Evolutionary conservation across 2,329 filamentous ascomycete genomes (phyloP).

Genomic region (Orbilia quercus): DNA sequence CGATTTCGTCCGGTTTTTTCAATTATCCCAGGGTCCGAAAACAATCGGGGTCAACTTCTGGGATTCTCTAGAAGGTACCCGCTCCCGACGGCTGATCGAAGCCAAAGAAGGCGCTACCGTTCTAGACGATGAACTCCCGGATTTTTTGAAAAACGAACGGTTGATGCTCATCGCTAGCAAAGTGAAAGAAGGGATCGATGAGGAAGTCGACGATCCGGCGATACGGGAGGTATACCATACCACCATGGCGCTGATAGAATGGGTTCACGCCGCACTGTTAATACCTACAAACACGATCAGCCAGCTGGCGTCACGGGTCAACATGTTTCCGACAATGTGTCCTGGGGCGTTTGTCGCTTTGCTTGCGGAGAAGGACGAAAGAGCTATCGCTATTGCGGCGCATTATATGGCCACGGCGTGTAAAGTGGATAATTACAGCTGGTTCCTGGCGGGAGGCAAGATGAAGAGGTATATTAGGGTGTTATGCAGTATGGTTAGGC

Average conservation of each 20-base stretch:
- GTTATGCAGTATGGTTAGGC: slow-evolving; percentile 47
- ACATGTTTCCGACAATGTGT: slow-evolving; percentile 52
- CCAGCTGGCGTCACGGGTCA: slow-evolving; percentile 37
- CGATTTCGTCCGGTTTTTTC: slow-evolving; percentile 48
- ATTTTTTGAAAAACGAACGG: slow-evolving; percentile 42
- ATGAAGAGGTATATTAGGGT: slow-evolving; percentile 54
- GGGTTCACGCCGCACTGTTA: slow-evolving; percentile 50
- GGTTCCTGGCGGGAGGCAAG: slow-evolving; percentile 51
- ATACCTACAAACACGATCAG: slow-evolving; percentile 24
- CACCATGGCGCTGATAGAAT: slow-evolving; percentile 51
- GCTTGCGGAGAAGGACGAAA: slow-evolving; percentile 39
- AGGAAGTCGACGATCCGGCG: slow-evolving; percentile 35
- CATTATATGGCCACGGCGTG: slow-evolving; percentile 54
- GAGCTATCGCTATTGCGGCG: slow-evolving; percentile 50
- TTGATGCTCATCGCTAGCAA: slow-evolving; percentile 44
- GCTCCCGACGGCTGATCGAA: slow-evolving; percentile 36
- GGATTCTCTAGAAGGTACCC: slow-evolving; percentile 28
- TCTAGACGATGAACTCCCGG: slow-evolving; percentile 40
- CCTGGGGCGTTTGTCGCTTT: slow-evolving; percentile 42
- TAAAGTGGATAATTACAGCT: slow-evolving; percentile 55
- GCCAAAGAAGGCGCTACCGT: slow-evolving; percentile 44
- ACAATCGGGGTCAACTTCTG: slow-evolving; percentile 47
- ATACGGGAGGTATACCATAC: slow-evolving; percentile 27
- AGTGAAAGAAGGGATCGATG: slow-evolving; percentile 37
- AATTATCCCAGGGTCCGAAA: slow-evolving; percentile 49